Base-by-base conservation (phyloP, 192 early-diverging fungal species). In the Coemansia sp. region DNA sequence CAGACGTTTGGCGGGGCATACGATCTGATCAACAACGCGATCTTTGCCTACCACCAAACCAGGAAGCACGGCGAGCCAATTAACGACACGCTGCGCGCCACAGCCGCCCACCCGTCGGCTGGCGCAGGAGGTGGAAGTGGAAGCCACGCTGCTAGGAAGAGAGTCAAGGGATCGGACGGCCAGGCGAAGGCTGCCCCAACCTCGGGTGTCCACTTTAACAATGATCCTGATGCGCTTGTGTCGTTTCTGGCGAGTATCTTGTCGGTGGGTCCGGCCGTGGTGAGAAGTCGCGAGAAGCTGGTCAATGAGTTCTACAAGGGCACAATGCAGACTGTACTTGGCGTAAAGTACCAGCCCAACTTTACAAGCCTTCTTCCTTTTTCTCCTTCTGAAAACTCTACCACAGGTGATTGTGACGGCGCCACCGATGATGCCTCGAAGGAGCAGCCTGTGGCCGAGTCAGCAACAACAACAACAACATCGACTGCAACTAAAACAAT, bases 11-110 rank as follows among this genome's bases (percentile, higher is more conserved):
- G 64, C 21, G 80, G 81, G 12, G 80, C 84, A 0, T 83, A 80
- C 50, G 77, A 83, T 61, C 38, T 83, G 70, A 64, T 85, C 63
- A 83, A 68, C 62, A 80, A 76, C 49, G 62, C 74, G 1, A 77
- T 83, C 1, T 83, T 73, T 63, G 76, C 74, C 0, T 85, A 82
- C 67, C 79, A 80, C 65, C 79, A 85, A 71, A 79, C 77, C 3
- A 70, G 76, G 41, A 76, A 75, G 42, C 69, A 72, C 16, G 82
- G 82, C 16, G 66, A 76, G 68, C 76, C 82, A 15, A 77, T 83
- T 48, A 83, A 83, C 52, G 70, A 67, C 15, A 67, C 67, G 9
- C 68, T 79, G 38, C 42, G 53, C 19, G 44, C 39, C 45, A 56
- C 56, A 26, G 61, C 54, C 6, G 52, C 52, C 26, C 26, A 26